Evolutionary conservation across 2,329 filamentous ascomycete genomes (phyloP), one percentile per base, ranked within the genome.

Genomic region (Tolypocladium nubicola): DNA sequence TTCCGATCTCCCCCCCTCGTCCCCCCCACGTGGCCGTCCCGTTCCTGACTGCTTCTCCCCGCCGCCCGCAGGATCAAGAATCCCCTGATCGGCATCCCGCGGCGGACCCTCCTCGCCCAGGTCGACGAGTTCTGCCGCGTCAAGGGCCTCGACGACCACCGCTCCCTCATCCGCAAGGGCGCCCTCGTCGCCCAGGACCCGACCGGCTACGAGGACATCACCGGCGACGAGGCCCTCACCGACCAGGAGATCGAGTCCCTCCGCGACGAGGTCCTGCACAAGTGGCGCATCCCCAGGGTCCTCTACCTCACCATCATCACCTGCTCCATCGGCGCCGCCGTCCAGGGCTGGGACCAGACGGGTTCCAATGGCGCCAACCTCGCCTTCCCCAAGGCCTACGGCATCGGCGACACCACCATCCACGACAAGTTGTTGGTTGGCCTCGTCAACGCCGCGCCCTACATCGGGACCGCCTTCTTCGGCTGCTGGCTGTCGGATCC

Each of bases 171-270:
- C 55, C 76, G 80, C 55, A 86, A 86, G 64, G 89, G 87, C 39
- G 89, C 88, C 4, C 76, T 93, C 13, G 80, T 91, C 21, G 89
- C 89, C 3, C 87, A 89, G 68, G 83, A 86, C 62, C 87, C 87
- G 0, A 73, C 74, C 10, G 76, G 77, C 37, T 88, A 75, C 67
- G 85, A 89, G 58, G 74, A 78, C 39, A 77, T 90, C 45, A 71
- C 69, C 4, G 79, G 80, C 61, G 73, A 81, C 56, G 73, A 81
- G 54, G 79, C 82, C 13, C 77, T 92, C 2, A 73, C 77, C 56
- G 77, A 85, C 19, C 74, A 76, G 0, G 86, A 88, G 66, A 80
- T 84, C 58, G 73, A 77, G 23, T 77, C 76, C 14, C 76, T 93
- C 21, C 75, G 75, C 45, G 75, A 84, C 58, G 87, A 90, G 68